Percentiles rank a stretch among this genome's conserved stretches.
Conservation (phyloP, 2,329 filamentous ascomycete species). For the Paecilomyces fulvus region DNA sequence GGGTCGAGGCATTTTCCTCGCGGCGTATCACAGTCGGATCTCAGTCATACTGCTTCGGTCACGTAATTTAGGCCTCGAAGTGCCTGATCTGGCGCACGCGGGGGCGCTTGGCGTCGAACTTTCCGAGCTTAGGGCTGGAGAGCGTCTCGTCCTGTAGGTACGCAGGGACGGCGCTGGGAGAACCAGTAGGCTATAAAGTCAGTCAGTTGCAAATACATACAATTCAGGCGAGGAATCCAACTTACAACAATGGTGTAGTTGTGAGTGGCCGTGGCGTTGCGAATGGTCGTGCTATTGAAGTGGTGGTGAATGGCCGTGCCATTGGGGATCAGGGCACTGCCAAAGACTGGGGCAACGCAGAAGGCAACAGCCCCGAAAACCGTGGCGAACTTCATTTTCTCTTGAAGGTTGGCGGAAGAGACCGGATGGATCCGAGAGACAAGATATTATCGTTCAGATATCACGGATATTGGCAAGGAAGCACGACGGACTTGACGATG, state of each 20-base stretch:
- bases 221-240: not conserved
- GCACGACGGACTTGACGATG: not conserved
- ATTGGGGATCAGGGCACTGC: conserved; percentile 10
- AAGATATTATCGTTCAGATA: not conserved
- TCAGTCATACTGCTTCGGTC: not conserved
- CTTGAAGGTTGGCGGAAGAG: not conserved
- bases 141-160: not conserved
- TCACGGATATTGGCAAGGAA: not conserved
- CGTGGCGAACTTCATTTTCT: conserved; percentile 21
- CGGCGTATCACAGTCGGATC: not conserved
- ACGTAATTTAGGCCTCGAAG: conserved; percentile 8
- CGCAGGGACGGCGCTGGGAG: not conserved
- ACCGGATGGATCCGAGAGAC: not conserved
- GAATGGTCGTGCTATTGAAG: not conserved
- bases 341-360: conserved; percentile 11
- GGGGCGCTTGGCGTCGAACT: conserved; percentile 10
- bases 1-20: not conserved
- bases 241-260: not conserved
- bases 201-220: not conserved
- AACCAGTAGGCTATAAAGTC: not conserved
- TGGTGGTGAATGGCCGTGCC: conserved; percentile 1
- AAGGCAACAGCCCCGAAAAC: conserved; percentile 16
- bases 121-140: not conserved
- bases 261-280: not conserved
- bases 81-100: conserved; percentile 19